A percentile compares a stretch with the other conserved stretches of the same genome.
Evolutionary conservation across 495 filamentous ascomycete genomes (phyloP).

Genomic region (Neurospora cerealis): DNA sequence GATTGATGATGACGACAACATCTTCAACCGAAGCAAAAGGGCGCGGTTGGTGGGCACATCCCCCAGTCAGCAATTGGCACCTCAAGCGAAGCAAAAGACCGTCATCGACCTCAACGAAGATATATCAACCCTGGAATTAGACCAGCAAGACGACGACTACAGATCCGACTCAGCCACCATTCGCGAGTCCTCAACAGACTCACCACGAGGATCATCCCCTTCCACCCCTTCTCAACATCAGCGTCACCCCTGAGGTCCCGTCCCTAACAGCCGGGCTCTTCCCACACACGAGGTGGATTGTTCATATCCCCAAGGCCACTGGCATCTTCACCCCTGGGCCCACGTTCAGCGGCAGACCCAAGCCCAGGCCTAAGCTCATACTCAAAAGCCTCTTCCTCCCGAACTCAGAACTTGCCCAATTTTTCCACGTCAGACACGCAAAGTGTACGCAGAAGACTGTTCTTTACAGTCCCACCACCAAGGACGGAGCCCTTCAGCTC

Average conservation of each 20-base stretch:
- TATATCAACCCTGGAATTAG: fast-evolving
- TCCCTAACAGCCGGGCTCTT: not conserved
- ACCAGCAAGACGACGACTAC: not conserved
- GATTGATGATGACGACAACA: not conserved
- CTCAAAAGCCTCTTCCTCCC: too few relatives aligned
- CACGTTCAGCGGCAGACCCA: not conserved
- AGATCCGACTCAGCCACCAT: not conserved
- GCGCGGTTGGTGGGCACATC: not conserved
- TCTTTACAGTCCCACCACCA: not conserved
- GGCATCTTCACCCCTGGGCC: not conserved
- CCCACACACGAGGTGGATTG: not conserved
- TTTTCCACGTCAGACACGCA: not conserved
- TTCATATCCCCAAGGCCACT: not conserved
- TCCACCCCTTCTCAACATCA: not conserved
- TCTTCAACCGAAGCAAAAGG: not conserved
- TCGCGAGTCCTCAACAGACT: not conserved
- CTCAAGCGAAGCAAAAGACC: not conserved
- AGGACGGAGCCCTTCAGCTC: not conserved
- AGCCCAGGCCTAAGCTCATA: too few relatives aligned
- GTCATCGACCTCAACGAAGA: not conserved
- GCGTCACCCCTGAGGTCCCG: not conserved
- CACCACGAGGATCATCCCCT: not conserved
- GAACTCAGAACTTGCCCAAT: not conserved
- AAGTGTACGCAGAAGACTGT: not conserved
- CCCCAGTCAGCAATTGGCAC: not conserved